Percentiles rank a stretch among this genome's conserved stretches.
phyloP scores from a whole-genome alignment of 2,329 filamentous ascomycete species.

The Graphium sp. region DNA sequence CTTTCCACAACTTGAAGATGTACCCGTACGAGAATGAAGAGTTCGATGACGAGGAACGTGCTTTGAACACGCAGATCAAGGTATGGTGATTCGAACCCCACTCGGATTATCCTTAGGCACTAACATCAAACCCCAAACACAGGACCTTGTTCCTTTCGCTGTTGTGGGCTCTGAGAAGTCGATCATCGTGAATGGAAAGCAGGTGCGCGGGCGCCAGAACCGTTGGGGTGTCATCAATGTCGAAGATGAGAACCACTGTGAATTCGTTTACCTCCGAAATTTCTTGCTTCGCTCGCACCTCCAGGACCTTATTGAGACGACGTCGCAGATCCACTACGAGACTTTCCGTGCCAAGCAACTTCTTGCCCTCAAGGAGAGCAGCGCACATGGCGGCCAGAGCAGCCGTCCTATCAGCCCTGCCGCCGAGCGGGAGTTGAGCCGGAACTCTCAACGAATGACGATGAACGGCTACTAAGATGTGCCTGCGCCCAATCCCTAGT shows the following conservation, averaged over 20 bases:
- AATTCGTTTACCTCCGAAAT: slow-evolving; percentile 96
- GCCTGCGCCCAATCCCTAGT: no score
- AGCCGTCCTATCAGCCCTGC: slow-evolving; percentile 81
- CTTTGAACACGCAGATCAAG: slow-evolving; percentile 92
- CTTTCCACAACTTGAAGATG: slow-evolving; percentile 99
- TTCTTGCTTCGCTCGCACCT: slow-evolving; percentile 97
- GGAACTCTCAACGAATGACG: slow-evolving; percentile 90
- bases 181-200: slow-evolving; percentile 93
- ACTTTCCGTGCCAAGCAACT: slow-evolving; percentile 99
- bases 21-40: slow-evolving; percentile 99
- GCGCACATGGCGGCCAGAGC: slow-evolving; percentile 77
- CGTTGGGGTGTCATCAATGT: slow-evolving; percentile 99
- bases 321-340: slow-evolving; percentile 99
- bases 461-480: slow-evolving; percentile 87
- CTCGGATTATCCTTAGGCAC: no score
- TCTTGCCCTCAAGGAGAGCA: slow-evolving; percentile 94
- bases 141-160: slow-evolving; percentile 92
- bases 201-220: slow-evolving; percentile 95
- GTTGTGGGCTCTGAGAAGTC: slow-evolving; percentile 97
- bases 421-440: slow-evolving; percentile 89
- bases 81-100: no score
- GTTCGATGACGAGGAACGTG: slow-evolving; percentile 90
- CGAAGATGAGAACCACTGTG: slow-evolving; percentile 98
- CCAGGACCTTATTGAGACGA: slow-evolving; percentile 97
- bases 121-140: no score